A percentile compares a stretch with the other conserved stretches of the same genome.
Evolutionary conservation across 192 early-diverging fungal genomes (phyloP).

Genomic region (Coemansia sp.): DNA sequence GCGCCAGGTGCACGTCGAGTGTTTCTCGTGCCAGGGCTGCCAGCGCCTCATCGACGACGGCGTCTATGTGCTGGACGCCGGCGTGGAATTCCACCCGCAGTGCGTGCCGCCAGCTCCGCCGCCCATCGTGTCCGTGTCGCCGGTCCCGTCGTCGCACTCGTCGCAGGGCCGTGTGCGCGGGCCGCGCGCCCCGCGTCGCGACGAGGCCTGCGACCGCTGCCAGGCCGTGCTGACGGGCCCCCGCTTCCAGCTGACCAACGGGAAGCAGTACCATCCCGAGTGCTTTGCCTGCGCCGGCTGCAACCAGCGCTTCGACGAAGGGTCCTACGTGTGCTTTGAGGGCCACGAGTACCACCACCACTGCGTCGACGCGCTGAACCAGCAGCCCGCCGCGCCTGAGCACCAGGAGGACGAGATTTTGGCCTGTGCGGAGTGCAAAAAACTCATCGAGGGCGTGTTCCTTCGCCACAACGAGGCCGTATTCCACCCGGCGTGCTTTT

Average conservation of each 20-base stretch:
- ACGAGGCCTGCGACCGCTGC: slow-evolving; percentile 53
- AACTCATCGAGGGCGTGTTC: slow-evolving; percentile 50
- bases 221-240: slow-evolving; percentile 39
- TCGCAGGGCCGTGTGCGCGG: slow-evolving; percentile 24
- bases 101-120: slow-evolving; percentile 51
- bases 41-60: slow-evolving; percentile 55
- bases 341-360: slow-evolving; percentile 59
- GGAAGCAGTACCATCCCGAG: slow-evolving; percentile 58
- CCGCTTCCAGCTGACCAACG: slow-evolving; percentile 59
- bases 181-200: slow-evolving; percentile 34
- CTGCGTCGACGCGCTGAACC: slow-evolving; percentile 40
- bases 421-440: slow-evolving; percentile 35
- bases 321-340: slow-evolving; percentile 59
- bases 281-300: slow-evolving; percentile 59
- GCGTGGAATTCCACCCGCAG: slow-evolving; percentile 50
- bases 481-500: slow-evolving; percentile 57
- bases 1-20: slow-evolving; percentile 58
- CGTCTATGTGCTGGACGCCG: slow-evolving; percentile 52
- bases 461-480: slow-evolving; percentile 41
- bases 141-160: slow-evolving; percentile 32
- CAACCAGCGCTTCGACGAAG: slow-evolving; percentile 55
- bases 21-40: slow-evolving; percentile 58
- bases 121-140: slow-evolving; percentile 53
- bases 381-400: neutral
- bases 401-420: slow-evolving; percentile 13